These are phyloP conservation scores for Xanthoconium purpureum DNA, from an alignment of 768 basidiomycete genomes.

Conservation along the genomic window DNA sequence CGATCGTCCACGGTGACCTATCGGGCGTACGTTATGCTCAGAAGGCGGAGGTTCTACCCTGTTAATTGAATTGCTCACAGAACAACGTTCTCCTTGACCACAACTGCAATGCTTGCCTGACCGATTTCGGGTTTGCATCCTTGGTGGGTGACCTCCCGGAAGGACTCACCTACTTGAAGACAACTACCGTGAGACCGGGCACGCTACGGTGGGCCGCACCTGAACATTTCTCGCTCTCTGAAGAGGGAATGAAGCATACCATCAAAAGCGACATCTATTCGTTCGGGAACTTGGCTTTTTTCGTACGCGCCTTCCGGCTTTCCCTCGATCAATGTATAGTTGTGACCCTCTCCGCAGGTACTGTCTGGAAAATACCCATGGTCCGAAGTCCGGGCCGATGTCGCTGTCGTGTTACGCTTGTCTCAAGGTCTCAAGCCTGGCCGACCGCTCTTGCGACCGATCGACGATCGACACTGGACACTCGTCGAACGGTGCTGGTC, in stretches of 20 bases:
- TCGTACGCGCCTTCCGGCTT: background rate
- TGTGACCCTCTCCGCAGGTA: background rate
- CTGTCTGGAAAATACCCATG: background rate
- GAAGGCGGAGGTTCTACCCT: background rate
- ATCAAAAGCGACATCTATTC: slow-evolving; percentile 5
- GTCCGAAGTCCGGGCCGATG: background rate
- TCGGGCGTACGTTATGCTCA: background rate
- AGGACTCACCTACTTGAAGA: slow-evolving; percentile 2
- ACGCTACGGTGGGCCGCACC: slow-evolving; percentile 9
- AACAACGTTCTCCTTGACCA: slow-evolving; percentile 8
- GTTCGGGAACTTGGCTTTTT: slow-evolving; percentile 7
- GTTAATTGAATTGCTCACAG: background rate
- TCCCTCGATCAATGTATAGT: background rate
- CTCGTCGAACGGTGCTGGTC: slow-evolving; percentile 9
- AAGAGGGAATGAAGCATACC: background rate
- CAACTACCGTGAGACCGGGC: slow-evolving; percentile 1
- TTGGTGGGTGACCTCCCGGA: slow-evolving; percentile 3
- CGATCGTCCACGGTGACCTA: slow-evolving; percentile 9
- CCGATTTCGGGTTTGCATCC: slow-evolving; percentile 8
- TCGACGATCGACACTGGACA: slow-evolving; percentile 3
- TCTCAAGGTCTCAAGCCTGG: background rate
- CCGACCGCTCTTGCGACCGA: background rate
- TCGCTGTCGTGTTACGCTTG: background rate
- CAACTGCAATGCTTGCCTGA: slow-evolving; percentile 3
- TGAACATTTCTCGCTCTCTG: slow-evolving; percentile 1